Percentiles rank a stretch among this genome's conserved stretches.
Evolutionary conservation across 768 basidiomycete species (phyloP).

Genomic region (Xerocomellus dryophilus): DNA sequence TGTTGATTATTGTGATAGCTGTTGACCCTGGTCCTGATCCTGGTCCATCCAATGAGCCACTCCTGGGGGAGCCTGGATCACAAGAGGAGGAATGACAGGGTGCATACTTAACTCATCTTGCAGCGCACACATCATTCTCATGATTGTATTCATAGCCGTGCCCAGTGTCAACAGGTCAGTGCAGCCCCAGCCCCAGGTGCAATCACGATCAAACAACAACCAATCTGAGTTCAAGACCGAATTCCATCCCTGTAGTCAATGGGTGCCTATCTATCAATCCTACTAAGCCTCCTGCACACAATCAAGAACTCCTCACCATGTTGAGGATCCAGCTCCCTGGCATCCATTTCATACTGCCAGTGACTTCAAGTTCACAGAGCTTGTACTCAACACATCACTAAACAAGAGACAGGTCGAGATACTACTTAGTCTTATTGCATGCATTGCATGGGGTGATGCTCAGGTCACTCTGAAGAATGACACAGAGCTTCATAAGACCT

Average conservation of each 20-base stretch:
- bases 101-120: not conserved
- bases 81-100: not conserved
- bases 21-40: not conserved
- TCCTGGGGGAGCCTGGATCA: not conserved
- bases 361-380: conserved; percentile 33
- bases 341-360: conserved; percentile 25
- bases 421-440: conserved; percentile 20
- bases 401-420: conserved; percentile 15
- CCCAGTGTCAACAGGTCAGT: not conserved
- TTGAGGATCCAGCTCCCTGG: conserved; percentile 26
- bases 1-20: not conserved
- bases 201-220: not conserved
- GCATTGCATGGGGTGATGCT: not conserved
- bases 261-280: not conserved
- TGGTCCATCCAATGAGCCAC: not conserved
- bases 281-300: not conserved
- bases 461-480: conserved; percentile 20
- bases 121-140: not conserved
- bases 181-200: not conserved
- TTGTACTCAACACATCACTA: conserved; percentile 21
- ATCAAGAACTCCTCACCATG: not conserved
- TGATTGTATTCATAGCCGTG: not conserved
- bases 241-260: not conserved
- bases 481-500: conserved; percentile 18
- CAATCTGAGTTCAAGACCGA: not conserved